Evolutionary conservation across 441 rosid genomes (phyloP).

Genomic region (Arabidopsis lyrata): DNA sequence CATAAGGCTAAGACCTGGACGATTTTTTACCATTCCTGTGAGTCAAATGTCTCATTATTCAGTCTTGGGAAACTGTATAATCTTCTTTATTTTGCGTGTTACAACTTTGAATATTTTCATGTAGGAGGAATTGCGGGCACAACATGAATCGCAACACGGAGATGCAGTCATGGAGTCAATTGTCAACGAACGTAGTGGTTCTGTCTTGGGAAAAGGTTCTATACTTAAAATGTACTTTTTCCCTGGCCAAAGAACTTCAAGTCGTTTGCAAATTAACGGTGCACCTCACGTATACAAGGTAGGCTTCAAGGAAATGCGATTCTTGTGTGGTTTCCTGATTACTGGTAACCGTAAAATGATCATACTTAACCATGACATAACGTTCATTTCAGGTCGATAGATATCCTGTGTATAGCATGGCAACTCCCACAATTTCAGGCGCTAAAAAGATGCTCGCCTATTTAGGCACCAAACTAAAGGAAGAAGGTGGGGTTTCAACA

Average conservation of each 20-base stretch:
- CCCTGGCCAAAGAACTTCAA: conserved; percentile 97
- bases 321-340: conserved; percentile 3
- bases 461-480: conserved; percentile 74
- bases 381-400: conserved; percentile 79
- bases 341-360: conserved; percentile 1
- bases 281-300: conserved; percentile 97
- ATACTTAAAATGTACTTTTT: conserved; percentile 94
- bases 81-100: conserved; percentile 15
- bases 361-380: not conserved
- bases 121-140: conserved; percentile 89
- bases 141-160: conserved; percentile 89
- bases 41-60: conserved; percentile 40
- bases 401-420: conserved; percentile 98
- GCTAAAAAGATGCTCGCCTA: conserved; percentile 90
- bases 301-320: conserved; percentile 38
- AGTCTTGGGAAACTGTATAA: conserved; percentile 10
- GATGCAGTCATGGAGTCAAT: conserved; percentile 99
- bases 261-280: conserved; percentile 86
- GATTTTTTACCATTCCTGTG: conserved; percentile 93
- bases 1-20: conserved; percentile 94
- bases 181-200: conserved; percentile 86
- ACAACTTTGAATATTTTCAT: conserved; percentile 40
- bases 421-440: conserved; percentile 89
- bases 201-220: conserved; percentile 92
- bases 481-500: conserved; percentile 56